Evolutionary conservation across 257 asterid species (phyloP).

Genomic region (Euphrasia confusa): DNA sequence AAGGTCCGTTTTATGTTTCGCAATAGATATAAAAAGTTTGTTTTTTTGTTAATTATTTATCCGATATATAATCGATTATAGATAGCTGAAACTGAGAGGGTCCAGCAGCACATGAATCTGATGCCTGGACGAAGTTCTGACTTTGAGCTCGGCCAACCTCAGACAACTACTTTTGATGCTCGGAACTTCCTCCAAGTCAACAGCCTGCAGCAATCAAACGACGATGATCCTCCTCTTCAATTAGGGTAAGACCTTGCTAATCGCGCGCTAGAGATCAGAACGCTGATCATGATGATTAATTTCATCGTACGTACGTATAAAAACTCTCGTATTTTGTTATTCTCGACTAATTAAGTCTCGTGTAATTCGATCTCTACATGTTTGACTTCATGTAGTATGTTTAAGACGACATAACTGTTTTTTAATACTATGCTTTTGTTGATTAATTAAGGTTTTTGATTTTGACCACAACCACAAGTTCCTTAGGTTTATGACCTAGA

Average conservation of each 20-base stretch:
- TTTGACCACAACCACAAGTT: not conserved
- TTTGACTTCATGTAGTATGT: not conserved
- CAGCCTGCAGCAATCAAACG: constrained; percentile 45
- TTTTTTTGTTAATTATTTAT: not conserved
- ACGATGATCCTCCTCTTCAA: constrained; percentile 51
- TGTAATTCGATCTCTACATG: not conserved
- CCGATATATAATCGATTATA: constrained; percentile 28
- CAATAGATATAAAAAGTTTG: no score
- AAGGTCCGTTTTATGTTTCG: constrained; percentile 40
- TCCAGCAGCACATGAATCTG: constrained; percentile 63
- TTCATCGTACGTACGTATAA: not conserved
- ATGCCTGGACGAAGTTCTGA: constrained; percentile 68
- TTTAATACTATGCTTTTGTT: not conserved
- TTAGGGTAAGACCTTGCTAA: constrained; percentile 45
- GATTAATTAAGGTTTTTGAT: no score
- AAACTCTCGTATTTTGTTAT: constrained; percentile 4
- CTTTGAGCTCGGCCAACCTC: constrained; percentile 51
- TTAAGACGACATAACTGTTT: not conserved
- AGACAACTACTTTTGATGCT: constrained; percentile 47
- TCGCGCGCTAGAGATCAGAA: not conserved
- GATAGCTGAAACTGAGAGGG: constrained; percentile 87
- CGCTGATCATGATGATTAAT: not conserved
- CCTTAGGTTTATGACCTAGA: not conserved
- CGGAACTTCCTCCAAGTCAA: constrained; percentile 69
- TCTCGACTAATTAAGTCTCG: not conserved